Evolutionary conservation across 2,329 filamentous ascomycete species (phyloP).

Genomic region (Stemphylium vesicarium): DNA sequence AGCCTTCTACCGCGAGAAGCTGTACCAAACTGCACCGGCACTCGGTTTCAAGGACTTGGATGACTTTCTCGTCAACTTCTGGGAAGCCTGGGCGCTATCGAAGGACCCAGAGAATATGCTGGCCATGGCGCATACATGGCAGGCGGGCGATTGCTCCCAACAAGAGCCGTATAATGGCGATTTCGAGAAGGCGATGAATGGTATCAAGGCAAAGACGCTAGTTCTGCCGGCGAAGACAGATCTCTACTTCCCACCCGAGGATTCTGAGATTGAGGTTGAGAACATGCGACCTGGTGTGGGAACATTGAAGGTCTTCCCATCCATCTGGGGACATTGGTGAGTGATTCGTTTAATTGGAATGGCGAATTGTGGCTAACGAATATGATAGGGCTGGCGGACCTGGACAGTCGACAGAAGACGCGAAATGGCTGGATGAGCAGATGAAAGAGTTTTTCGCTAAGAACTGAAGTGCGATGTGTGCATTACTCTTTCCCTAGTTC

Average conservation of each 20-base stretch:
- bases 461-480: conserved; percentile 10
- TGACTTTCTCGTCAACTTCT: conserved; percentile 76
- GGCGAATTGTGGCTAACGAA: conserved; percentile 12
- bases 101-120: conserved; percentile 80
- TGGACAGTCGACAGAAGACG: conserved; percentile 72
- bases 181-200: conserved; percentile 66
- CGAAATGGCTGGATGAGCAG: conserved; percentile 72
- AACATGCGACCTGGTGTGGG: conserved; percentile 67
- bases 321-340: conserved; percentile 69
- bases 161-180: conserved; percentile 72
- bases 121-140: conserved; percentile 80
- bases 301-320: conserved; percentile 61
- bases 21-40: conserved; percentile 63
- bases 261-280: conserved; percentile 74
- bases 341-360: conserved; percentile 23
- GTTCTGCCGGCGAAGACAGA: conserved; percentile 77
- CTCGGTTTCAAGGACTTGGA: conserved; percentile 73
- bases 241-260: conserved; percentile 82
- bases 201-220: conserved; percentile 74
- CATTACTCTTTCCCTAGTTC: conserved; percentile 12
- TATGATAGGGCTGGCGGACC: conserved; percentile 69
- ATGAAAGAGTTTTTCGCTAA: conserved; percentile 60
- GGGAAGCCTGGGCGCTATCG: conserved; percentile 75
- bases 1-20: conserved; percentile 74
- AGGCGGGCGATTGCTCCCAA: conserved; percentile 71